These are phyloP conservation scores for Sodiomyces alkalinus DNA, from an alignment of 2,329 filamentous ascomycete species.

Conservation along the genomic window DNA sequence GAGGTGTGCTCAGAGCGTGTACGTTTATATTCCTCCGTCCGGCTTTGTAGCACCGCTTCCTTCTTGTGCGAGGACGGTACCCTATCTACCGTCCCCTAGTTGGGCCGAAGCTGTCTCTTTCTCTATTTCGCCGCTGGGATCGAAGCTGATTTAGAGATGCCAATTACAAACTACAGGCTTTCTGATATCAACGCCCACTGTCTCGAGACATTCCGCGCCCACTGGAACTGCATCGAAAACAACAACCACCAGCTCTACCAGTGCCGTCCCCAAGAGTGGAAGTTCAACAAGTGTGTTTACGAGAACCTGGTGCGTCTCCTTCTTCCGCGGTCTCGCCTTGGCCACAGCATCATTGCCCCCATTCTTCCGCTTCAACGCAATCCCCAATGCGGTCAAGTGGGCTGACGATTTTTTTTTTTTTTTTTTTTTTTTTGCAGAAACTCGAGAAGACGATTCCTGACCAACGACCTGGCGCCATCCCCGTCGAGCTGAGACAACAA, in stretches of 20 bases:
- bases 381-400: neutral
- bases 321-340: too few relatives aligned
- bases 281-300: constrained; percentile 88
- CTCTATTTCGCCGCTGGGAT: too few relatives aligned
- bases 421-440: constrained; percentile 35
- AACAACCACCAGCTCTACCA: constrained; percentile 98
- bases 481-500: constrained; percentile 56
- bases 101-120: too few relatives aligned
- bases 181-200: constrained; percentile 95
- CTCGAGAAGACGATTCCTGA: constrained; percentile 70
- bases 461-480: constrained; percentile 51
- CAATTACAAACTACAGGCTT: constrained; percentile 38
- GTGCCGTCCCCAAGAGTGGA: constrained; percentile 76
- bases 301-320: constrained; percentile 70
- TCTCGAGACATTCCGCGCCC: constrained; percentile 74
- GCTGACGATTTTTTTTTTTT: constrained; percentile 3
- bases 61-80: too few relatives aligned
- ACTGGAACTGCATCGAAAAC: constrained; percentile 93
- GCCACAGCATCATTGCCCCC: too few relatives aligned
- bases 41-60: too few relatives aligned
- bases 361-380: neutral
- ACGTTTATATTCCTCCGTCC: constrained; percentile 25
- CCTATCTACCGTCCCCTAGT: too few relatives aligned
- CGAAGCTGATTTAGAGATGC: too few relatives aligned
- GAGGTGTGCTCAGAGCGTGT: constrained; percentile 92